These are phyloP conservation scores for Trichoderma cornu-damae DNA, from an alignment of 2,329 filamentous ascomycete species.

Conservation along the genomic window DNA sequence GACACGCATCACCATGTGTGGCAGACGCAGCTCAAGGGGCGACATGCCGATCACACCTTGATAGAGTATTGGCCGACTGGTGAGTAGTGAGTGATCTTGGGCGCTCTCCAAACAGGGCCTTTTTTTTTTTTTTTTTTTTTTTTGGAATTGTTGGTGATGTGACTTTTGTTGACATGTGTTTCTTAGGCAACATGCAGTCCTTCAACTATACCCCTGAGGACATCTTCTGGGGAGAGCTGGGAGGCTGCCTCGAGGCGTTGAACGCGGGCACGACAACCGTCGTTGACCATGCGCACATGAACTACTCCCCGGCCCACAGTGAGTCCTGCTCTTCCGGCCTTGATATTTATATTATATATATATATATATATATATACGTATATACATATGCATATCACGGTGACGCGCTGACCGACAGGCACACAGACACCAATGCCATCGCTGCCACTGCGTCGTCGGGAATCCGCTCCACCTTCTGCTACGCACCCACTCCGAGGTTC, in stretches of 20 bases:
- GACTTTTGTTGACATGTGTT: neutral
- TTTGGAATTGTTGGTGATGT: neutral
- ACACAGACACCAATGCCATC: slow-evolving; percentile 20
- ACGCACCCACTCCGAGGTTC: slow-evolving; percentile 32
- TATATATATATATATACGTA: too few species aligned
- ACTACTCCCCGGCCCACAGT: slow-evolving; percentile 17
- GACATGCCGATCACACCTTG: slow-evolving; percentile 2
- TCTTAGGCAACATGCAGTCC: slow-evolving; percentile 4
- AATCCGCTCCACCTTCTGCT: slow-evolving; percentile 43
- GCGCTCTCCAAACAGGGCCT: too few species aligned
- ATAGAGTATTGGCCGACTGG: slow-evolving; percentile 7
- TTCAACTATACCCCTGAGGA: slow-evolving; percentile 31
- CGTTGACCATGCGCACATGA: slow-evolving; percentile 20
- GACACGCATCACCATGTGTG: slow-evolving; percentile 44
- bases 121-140: too few species aligned
- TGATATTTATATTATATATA: too few species aligned
- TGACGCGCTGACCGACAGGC: neutral
- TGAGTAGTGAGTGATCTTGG: neutral
- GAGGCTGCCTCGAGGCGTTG: slow-evolving; percentile 37
- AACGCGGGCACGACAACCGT: slow-evolving; percentile 40
- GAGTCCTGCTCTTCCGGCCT: too few species aligned
- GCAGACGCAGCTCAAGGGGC: slow-evolving; percentile 34
- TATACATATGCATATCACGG: too few species aligned
- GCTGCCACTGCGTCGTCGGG: slow-evolving; percentile 33
- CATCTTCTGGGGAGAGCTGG: slow-evolving; percentile 43